Evolutionary conservation across 257 asterid genomes (phyloP).

Genomic region (Echites panduratus): DNA sequence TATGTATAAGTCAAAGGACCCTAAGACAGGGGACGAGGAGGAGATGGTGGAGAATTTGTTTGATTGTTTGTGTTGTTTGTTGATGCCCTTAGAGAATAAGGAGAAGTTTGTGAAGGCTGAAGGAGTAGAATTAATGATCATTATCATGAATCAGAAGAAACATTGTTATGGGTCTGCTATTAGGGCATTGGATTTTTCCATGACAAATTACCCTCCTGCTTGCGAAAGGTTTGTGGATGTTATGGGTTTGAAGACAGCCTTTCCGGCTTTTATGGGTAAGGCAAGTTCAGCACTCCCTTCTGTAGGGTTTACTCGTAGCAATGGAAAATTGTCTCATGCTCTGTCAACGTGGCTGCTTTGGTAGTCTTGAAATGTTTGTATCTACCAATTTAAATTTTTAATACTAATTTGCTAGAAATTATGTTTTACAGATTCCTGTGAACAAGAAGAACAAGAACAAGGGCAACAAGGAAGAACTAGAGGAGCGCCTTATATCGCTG

Average conservation of each 20-base stretch:
- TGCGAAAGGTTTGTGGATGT: conserved; percentile 98
- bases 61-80: conserved; percentile 80
- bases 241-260: conserved; percentile 94
- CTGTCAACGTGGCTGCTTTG: not conserved
- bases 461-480: conserved; percentile 69
- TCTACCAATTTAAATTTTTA: not conserved
- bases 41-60: conserved; percentile 98
- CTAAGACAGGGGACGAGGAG: conserved; percentile 87
- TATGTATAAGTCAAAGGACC: conserved; percentile 87
- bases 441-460: conserved; percentile 90
- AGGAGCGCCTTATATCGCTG: conserved; percentile 88
- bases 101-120: conserved; percentile 95
- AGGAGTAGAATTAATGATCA: conserved; percentile 97
- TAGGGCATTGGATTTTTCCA: conserved; percentile 84
- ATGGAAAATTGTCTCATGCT: not conserved
- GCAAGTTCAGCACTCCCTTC: conserved; percentile 69
- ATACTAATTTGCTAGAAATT: not conserved
- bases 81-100: conserved; percentile 98
- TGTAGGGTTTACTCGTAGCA: not conserved
- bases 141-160: conserved; percentile 97
- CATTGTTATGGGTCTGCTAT: conserved; percentile 86
- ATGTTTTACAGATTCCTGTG: conserved; percentile 61
- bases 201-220: conserved; percentile 95
- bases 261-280: conserved; percentile 99
- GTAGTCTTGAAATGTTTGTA: not conserved